phyloP scores from a whole-genome alignment of 768 basidiomycete genomes.

The Leccinum longicurvipes region DNA sequence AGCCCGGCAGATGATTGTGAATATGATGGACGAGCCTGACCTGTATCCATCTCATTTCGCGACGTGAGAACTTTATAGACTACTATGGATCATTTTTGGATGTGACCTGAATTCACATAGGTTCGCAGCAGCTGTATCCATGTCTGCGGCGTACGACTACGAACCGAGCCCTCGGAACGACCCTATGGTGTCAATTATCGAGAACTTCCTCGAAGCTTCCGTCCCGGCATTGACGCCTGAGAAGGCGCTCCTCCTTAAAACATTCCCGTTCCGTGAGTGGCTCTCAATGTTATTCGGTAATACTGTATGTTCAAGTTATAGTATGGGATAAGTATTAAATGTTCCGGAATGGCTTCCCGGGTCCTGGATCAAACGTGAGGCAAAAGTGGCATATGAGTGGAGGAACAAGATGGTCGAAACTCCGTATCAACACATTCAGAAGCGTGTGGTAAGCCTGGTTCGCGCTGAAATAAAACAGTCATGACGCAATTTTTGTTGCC shows the following conservation, averaged over 20 bases:
- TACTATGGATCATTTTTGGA: neutral
- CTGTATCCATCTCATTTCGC: neutral
- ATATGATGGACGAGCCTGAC: neutral
- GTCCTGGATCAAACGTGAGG: slow-evolving; percentile 1
- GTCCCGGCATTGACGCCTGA: neutral
- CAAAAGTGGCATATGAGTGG: neutral
- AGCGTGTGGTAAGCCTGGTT: neutral
- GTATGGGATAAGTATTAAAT: neutral
- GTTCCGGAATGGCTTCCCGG: slow-evolving; percentile 2
- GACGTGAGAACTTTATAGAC: neutral
- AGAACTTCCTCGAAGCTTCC: neutral
- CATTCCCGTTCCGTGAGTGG: slow-evolving; percentile 12
- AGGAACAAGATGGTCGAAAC: slow-evolving; percentile 1
- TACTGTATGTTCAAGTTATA: slow-evolving; percentile 2
- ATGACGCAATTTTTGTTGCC: neutral
- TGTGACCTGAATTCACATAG: neutral
- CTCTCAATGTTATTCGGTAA: too few relatives aligned
- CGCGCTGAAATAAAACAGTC: neutral
- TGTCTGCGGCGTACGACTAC: neutral
- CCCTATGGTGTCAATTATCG: neutral
- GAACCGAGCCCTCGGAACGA: neutral
- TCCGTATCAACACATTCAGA: neutral
- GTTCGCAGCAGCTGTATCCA: neutral
- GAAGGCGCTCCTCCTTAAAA: slow-evolving; percentile 3
- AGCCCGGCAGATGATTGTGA: neutral